Conservation (phyloP, 2,329 filamentous ascomycete genomes). For the Botrytis paeoniae region DNA sequence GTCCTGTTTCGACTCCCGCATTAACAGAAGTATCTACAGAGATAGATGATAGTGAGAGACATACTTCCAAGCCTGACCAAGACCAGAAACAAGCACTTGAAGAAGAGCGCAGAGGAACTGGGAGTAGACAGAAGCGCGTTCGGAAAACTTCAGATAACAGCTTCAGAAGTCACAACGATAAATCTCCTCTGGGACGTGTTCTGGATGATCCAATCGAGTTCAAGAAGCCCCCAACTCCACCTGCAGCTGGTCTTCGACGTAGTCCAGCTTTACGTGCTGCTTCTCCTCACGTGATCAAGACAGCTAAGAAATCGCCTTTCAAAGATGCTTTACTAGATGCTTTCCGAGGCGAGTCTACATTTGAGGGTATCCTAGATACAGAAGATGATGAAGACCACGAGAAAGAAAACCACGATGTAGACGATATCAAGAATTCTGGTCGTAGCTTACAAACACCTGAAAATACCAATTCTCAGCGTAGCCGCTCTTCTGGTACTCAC, state of each 20-base stretch:
- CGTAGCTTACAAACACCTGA: conserved; percentile 21
- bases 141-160: conserved; percentile 29
- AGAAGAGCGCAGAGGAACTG: conserved; percentile 4
- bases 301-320: conserved; percentile 49
- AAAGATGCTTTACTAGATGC: conserved; percentile 59
- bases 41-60: conserved; percentile 31
- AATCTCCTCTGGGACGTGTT: conserved; percentile 10
- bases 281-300: conserved; percentile 47
- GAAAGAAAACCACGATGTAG: conserved; percentile 25
- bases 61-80: conserved; percentile 23
- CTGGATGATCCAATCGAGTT: conserved; percentile 15
- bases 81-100: conserved; percentile 23
- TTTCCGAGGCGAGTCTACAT: conserved; percentile 58
- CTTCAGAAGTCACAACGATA: conserved; percentile 4
- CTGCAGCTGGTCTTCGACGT: conserved; percentile 48
- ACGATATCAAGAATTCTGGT: conserved; percentile 19
- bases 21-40: conserved; percentile 31
- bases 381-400: conserved; percentile 24
- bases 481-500: conserved; percentile 17
- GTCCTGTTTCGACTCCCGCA: conserved; percentile 30
- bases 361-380: conserved; percentile 25
- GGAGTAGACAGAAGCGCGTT: conserved; percentile 21
- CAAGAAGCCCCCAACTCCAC: conserved; percentile 25
- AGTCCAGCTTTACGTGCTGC: conserved; percentile 53
- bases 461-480: conserved; percentile 15